Conservation (phyloP, 2,329 filamentous ascomycete species). For the Penicillium decumbens region DNA sequence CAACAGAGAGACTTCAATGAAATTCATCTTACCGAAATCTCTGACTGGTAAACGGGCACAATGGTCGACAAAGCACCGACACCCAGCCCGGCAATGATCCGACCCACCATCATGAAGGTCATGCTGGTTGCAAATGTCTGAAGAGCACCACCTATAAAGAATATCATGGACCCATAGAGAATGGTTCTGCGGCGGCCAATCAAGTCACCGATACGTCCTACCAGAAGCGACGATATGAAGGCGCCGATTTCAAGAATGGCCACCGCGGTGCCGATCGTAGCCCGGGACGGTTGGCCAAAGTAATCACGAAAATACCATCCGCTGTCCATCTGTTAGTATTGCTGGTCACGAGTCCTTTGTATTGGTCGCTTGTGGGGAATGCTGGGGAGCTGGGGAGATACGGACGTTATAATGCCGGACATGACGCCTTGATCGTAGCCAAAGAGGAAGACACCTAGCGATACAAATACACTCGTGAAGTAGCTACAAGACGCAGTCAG, state of each 20-base stretch:
- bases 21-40: constrained; percentile 61
- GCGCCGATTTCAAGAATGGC: constrained; percentile 93
- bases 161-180: constrained; percentile 86
- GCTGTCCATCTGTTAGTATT: constrained; percentile 44
- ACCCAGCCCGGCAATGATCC: constrained; percentile 77
- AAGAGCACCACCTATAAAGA: constrained; percentile 75
- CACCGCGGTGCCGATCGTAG: constrained; percentile 93
- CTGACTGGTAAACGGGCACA: constrained; percentile 88
- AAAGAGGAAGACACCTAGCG: constrained; percentile 61
- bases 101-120: constrained; percentile 79
- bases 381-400: constrained; percentile 13
- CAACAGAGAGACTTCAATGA: background rate
- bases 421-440: constrained; percentile 63
- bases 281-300: constrained; percentile 80
- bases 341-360: background rate
- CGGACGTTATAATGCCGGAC: constrained; percentile 64
- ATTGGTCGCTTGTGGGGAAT: background rate
- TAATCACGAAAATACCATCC: constrained; percentile 85
- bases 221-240: constrained; percentile 78
- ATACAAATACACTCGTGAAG: constrained; percentile 79
- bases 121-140: constrained; percentile 79
- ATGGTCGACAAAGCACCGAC: constrained; percentile 88
- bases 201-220: constrained; percentile 85
- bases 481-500: constrained; percentile 55
- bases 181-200: constrained; percentile 88